Percentiles rank a stretch among this genome's conserved stretches.
Evolutionary conservation across 306 rosid genomes (phyloP).

Genomic region (Cercis canadensis): DNA sequence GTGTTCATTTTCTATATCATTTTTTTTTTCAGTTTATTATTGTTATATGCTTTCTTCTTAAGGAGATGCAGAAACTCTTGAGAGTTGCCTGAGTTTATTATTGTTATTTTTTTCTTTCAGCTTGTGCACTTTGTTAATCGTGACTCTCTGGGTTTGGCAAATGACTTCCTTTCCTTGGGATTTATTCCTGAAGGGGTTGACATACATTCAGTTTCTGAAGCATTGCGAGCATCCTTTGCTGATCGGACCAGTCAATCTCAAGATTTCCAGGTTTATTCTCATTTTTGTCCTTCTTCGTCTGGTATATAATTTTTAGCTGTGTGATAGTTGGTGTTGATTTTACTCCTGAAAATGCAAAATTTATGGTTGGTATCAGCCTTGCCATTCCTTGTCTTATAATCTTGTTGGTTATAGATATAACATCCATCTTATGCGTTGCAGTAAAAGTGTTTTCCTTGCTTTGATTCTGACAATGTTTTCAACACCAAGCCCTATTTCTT

Average conservation of each 20-base stretch:
- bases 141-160: constrained; percentile 96
- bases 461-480: constrained; percentile 16
- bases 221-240: constrained; percentile 70
- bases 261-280: constrained; percentile 87
- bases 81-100: constrained; percentile 29
- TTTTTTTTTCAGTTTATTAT: constrained; percentile 2
- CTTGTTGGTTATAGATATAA: background rate
- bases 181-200: constrained; percentile 89
- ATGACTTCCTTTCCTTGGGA: constrained; percentile 96
- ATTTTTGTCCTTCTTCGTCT: background rate
- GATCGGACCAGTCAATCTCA: constrained; percentile 61
- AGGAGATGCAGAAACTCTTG: constrained; percentile 12
- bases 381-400: background rate
- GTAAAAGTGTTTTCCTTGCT: constrained; percentile 1
- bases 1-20: background rate
- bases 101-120: constrained; percentile 66
- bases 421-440: constrained; percentile 3
- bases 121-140: constrained; percentile 98
- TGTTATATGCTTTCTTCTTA: constrained; percentile 15
- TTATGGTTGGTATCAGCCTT: background rate
- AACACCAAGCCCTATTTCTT: background rate
- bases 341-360: background rate
- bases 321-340: constrained; percentile 33
- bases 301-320: constrained; percentile 18
- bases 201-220: constrained; percentile 69